These are phyloP conservation scores for Chytriomyces confervae DNA, from an alignment of 192 early-diverging fungal species.

Conservation along the genomic window DNA sequence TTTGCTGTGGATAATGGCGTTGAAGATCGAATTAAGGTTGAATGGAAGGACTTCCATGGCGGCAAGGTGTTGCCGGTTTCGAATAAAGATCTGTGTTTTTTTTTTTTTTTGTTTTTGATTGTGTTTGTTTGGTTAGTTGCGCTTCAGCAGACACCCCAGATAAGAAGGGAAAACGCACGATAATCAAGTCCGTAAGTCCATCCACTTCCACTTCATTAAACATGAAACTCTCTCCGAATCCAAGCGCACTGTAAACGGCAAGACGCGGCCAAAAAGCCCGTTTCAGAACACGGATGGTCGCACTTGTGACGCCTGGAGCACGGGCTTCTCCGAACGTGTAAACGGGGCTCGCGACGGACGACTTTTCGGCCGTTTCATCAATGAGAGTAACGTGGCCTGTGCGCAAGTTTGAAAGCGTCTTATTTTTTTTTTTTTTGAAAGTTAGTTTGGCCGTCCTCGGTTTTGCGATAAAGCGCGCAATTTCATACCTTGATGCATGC, in stretches of 20 bases:
- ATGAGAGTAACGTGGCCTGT: conserved; percentile 6
- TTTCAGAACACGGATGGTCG: conserved; percentile 56
- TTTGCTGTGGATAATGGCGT: conserved; percentile 58
- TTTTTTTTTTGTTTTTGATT: neutral
- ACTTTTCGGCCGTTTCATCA: neutral
- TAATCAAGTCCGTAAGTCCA: conserved; percentile 61
- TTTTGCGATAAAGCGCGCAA: neutral
- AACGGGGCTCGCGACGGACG: neutral
- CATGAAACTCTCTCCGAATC: conserved; percentile 79
- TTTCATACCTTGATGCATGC: neutral
- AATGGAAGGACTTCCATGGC: conserved; percentile 56
- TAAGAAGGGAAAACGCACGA: conserved; percentile 29
- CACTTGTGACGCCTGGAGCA: conserved; percentile 15
- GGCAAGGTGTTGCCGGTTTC: conserved; percentile 60
- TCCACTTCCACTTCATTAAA: conserved; percentile 64
- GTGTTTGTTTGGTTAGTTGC: neutral
- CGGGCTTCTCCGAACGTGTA: conserved; percentile 3
- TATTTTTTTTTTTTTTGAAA: neutral
- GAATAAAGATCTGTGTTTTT: conserved; percentile 50
- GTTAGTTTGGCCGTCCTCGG: neutral
- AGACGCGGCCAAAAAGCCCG: conserved; percentile 71
- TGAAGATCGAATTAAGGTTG: conserved; percentile 58
- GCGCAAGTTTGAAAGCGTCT: conserved; percentile 5
- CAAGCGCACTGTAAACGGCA: conserved; percentile 55
- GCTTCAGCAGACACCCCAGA: neutral